Evolutionary conservation across 2,329 filamentous ascomycete species (phyloP).

Genomic region (Phymatotrichopsis omnivora): DNA sequence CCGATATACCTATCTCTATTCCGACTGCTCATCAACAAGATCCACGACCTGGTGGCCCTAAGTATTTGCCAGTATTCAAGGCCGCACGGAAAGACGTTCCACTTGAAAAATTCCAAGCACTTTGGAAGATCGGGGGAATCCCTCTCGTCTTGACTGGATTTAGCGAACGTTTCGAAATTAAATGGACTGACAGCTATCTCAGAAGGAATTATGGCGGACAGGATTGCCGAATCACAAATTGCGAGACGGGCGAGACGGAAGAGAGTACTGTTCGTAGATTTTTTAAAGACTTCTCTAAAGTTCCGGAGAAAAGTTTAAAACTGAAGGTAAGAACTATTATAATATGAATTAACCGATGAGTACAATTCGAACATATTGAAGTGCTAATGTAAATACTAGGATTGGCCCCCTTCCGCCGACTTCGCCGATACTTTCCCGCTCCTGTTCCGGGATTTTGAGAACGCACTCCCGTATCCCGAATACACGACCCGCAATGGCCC

Average conservation of each 20-base stretch:
- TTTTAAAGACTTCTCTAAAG: conserved; percentile 26
- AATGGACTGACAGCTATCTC: conserved; percentile 31
- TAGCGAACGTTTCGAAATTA: conserved; percentile 27
- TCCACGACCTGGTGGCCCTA: conserved; percentile 10
- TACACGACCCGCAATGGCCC: conserved; percentile 28
- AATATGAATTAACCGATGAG: neutral
- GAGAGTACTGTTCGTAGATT: conserved; percentile 26
- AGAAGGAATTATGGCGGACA: conserved; percentile 27
- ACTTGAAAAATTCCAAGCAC: conserved; percentile 24
- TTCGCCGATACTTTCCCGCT: conserved; percentile 30
- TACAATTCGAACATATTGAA: too few species aligned
- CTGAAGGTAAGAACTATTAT: neutral
- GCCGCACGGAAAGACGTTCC: conserved; percentile 17
- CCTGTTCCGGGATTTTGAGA: conserved; percentile 31
- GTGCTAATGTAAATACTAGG: conserved; percentile 27
- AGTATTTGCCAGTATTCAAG: conserved; percentile 27
- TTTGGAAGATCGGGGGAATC: conserved; percentile 29
- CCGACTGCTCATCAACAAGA: conserved; percentile 5
- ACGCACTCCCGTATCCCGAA: conserved; percentile 28
- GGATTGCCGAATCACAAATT: conserved; percentile 28
- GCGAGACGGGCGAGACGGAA: conserved; percentile 17
- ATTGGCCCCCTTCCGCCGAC: conserved; percentile 31
- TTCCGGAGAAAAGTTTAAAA: conserved; percentile 4
- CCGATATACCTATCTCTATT: conserved; percentile 2
- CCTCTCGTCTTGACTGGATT: conserved; percentile 30